A percentile compares a stretch with the other conserved stretches of the same genome.
Conservation (phyloP, 1,284 basidiomycete genomes). For the Ceratobasidium sp. region DNA sequence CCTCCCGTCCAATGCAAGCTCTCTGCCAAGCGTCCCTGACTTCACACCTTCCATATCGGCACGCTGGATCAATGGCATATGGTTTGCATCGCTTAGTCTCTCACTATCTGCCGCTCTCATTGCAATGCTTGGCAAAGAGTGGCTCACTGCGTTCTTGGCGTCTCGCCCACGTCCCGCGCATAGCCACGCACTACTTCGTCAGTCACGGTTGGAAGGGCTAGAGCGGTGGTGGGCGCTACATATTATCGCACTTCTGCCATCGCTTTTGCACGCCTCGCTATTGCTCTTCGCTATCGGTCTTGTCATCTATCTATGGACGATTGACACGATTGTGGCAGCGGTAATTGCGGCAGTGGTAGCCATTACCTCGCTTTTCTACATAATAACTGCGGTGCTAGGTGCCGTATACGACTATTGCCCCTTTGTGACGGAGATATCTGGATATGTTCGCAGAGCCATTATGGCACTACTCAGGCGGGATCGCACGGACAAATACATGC, state of each 20-base stretch:
- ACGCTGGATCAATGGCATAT: conserved; percentile 31
- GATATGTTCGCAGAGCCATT: conserved; percentile 1
- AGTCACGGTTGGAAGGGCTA: conserved; percentile 12
- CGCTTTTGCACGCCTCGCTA: conserved; percentile 11
- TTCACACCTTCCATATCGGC: conserved; percentile 1
- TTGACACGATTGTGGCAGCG: background rate
- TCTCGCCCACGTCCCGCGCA: conserved; percentile 23
- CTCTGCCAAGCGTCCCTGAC: background rate
- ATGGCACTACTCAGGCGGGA: background rate
- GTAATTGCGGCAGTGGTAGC: background rate
- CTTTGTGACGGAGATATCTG: conserved; percentile 1
- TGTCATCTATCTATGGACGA: conserved; percentile 26
- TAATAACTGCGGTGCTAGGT: background rate
- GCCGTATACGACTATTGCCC: conserved; percentile 1
- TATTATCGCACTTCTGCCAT: conserved; percentile 33
- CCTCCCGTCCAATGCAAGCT: background rate
- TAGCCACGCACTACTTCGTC: conserved; percentile 16
- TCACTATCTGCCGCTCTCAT: conserved; percentile 18
- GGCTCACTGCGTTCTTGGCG: conserved; percentile 16
- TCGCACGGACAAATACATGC: background rate
- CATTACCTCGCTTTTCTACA: conserved; percentile 9
- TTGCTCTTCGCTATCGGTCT: conserved; percentile 29
- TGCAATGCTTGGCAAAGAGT: conserved; percentile 40
- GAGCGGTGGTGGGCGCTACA: conserved; percentile 29
- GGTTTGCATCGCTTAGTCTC: conserved; percentile 33